Evolutionary conservation across 2,329 filamentous ascomycete species (phyloP), one percentile per base, ranked within the genome.

Genomic region (Trichoderma afroharzianum): DNA sequence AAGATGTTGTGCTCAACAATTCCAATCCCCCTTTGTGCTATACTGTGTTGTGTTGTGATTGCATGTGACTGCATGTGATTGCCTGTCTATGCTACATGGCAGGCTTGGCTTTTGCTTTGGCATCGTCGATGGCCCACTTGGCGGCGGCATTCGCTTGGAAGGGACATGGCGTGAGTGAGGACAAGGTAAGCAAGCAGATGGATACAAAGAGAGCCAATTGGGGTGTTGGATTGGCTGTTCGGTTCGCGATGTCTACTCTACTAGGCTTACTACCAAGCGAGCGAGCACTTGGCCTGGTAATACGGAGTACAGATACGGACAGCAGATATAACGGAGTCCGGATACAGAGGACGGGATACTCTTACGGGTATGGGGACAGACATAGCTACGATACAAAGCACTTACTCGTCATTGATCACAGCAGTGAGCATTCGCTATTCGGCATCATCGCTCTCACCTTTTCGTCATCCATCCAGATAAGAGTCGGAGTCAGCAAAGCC

Each of bases 21-120:
- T 5, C 6, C 6, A 39, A 43, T 43, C 21, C 14, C 24, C 24
- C 21, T 21, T 30, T 62, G 28, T 50, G 18, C 28, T 62, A n/a
- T 50, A 12, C 28, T 36, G 36, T n/a, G 33, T 18, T 36, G 36
- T 12, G 26, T 33, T 47, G 47, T 69, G 66, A 36, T 53, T 69
- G 39, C 66, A 53, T 68, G 57, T 69, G 66, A 62, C 57, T 62
- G 28, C 66, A 69, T 69, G 39, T 69, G 57, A 53, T 62, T 26
- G 15, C 39, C 28, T 53, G 55, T 69, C 66, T 18, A 68, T 62
- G 66, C 66, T 68, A 30, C 28, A 61, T 61, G 66, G 55, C 57
- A 61, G 55, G 61, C 36, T 61, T 61, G 57, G 66, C 57, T 61
- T 53, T 21, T 53, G 50, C 36, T 33, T 33, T 12, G 30, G n/a